Evolutionary conservation across 2,329 filamentous ascomycete species (phyloP).

Genomic region (Trichoderma sp.): DNA sequence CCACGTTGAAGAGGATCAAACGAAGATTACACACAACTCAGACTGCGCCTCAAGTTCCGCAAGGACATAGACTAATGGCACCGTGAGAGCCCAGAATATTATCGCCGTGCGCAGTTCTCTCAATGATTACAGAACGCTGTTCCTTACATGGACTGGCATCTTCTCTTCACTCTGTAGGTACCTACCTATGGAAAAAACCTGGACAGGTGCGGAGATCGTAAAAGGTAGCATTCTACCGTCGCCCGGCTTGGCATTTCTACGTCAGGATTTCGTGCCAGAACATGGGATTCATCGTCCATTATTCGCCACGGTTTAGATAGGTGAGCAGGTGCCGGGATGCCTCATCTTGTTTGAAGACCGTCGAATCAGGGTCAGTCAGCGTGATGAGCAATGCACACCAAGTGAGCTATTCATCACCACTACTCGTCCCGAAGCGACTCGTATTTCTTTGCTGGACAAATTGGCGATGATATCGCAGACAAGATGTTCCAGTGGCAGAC

Average conservation of each 20-base stretch:
- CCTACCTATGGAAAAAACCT: background rate
- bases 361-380: too few relatives aligned
- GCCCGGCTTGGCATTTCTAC: background rate
- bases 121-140: background rate
- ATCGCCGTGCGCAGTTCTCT: background rate
- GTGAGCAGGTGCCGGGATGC: too few relatives aligned
- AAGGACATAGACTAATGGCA: background rate
- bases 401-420: too few relatives aligned
- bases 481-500: background rate
- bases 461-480: too few relatives aligned
- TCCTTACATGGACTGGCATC: background rate
- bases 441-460: too few relatives aligned
- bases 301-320: too few relatives aligned
- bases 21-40: constrained; percentile 13
- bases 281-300: too few relatives aligned
- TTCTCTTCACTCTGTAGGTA: too few relatives aligned
- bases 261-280: constrained; percentile 11
- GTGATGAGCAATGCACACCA: too few relatives aligned
- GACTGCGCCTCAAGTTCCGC: background rate
- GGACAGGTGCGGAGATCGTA: background rate
- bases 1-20: background rate
- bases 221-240: background rate
- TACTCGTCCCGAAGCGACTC: too few relatives aligned
- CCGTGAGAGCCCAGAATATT: background rate
- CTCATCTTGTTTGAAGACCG: too few relatives aligned